Evolutionary conservation across 73 alveolate genomes (phyloP).

Genomic region (Paramecium sexaurelia): DNA sequence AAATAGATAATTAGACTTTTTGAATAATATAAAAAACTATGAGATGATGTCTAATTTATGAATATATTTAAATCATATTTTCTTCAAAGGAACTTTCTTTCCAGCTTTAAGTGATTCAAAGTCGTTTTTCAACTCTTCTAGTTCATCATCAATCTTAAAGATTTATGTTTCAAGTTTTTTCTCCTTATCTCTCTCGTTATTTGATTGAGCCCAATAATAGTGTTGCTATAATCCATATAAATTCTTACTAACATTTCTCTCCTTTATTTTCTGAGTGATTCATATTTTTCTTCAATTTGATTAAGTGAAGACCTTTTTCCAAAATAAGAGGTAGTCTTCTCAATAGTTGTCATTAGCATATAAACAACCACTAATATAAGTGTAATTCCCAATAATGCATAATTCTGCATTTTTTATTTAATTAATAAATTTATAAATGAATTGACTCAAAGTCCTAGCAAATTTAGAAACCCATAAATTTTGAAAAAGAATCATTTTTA

Average conservation of each 20-base stretch:
- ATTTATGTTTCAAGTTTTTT: constrained; percentile 21
- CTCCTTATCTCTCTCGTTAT: constrained; percentile 36
- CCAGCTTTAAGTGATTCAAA: constrained; percentile 33
- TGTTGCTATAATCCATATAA: not conserved
- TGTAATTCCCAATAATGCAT: constrained; percentile 32
- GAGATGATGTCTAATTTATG: not conserved
- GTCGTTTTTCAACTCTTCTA: constrained; percentile 20
- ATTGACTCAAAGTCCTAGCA: not conserved
- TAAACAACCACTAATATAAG: not conserved
- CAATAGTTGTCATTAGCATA: not conserved
- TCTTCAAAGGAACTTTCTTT: constrained; percentile 21
- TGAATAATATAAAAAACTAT: not conserved
- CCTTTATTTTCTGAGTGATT: constrained; percentile 4
- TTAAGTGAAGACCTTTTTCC: not conserved
- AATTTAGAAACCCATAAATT: not conserved
- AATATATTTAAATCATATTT: constrained; percentile 7
- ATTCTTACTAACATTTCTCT: constrained; percentile 18
- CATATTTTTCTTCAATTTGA: constrained; percentile 16
- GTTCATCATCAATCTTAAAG: constrained; percentile 58
- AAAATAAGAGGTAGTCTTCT: not conserved
- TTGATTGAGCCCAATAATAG: constrained; percentile 43
- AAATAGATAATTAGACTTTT: not conserved
- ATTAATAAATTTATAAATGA: not conserved
- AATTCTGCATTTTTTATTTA: constrained; percentile 1
- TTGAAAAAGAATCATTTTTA: not conserved